A percentile compares a stretch with the other conserved stretches of the same genome.
phyloP scores from a whole-genome alignment of 2,329 filamentous ascomycete genomes.

The Epichloe aotearoae region DNA sequence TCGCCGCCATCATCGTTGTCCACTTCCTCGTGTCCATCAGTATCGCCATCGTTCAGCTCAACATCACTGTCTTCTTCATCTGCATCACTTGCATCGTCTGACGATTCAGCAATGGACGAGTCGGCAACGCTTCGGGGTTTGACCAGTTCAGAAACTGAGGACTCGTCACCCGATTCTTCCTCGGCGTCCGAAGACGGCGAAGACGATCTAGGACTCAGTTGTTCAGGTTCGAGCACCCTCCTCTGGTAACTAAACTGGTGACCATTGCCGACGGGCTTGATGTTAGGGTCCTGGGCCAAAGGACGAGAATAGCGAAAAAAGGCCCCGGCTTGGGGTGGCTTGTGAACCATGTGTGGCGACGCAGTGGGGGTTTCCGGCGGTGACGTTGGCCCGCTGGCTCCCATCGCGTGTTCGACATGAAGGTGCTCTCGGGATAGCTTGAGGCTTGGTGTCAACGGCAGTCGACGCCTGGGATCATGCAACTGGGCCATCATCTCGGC shows the following conservation, averaged over 20 bases:
- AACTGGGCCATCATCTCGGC: slow-evolving; percentile 13
- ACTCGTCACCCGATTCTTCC: slow-evolving; percentile 10
- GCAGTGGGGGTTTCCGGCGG: slow-evolving; percentile 34
- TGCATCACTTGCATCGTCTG: not conserved
- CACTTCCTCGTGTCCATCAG: not conserved
- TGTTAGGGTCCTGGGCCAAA: slow-evolving; percentile 24
- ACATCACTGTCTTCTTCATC: not conserved
- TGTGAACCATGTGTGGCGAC: slow-evolving; percentile 21
- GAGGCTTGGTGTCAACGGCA: slow-evolving; percentile 27
- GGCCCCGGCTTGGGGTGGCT: slow-evolving; percentile 18
- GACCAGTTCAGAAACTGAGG: not conserved
- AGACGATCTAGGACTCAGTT: slow-evolving; percentile 24
- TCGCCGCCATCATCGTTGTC: not conserved
- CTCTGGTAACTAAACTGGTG: slow-evolving; percentile 28
- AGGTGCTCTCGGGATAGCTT: slow-evolving; percentile 19
- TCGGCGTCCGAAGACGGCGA: slow-evolving; percentile 17
- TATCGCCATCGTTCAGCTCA: not conserved
- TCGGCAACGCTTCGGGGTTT: not conserved
- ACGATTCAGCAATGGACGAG: not conserved
- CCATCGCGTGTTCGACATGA: slow-evolving; percentile 10
- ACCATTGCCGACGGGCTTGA: slow-evolving; percentile 28
- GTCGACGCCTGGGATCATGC: slow-evolving; percentile 18
- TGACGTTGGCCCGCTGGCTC: slow-evolving; percentile 27
- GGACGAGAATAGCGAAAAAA: slow-evolving; percentile 19
- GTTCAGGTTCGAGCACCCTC: slow-evolving; percentile 20